Base-by-base conservation (phyloP, 2,329 filamentous ascomycete genomes). In the Scytalidium lignicola region DNA sequence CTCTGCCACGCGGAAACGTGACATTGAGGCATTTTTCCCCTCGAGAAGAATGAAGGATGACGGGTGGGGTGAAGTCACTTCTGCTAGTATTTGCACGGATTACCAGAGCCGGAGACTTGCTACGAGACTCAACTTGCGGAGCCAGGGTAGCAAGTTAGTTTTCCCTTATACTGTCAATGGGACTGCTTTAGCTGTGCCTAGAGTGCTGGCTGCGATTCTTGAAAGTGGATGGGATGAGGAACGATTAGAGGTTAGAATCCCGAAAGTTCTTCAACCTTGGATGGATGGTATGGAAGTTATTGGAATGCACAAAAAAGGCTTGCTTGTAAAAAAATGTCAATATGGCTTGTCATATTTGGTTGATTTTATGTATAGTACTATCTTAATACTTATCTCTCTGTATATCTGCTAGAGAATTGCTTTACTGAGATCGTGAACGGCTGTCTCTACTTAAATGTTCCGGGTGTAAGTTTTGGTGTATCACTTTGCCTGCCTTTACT, bases 11-110 rank as follows among this genome's bases (percentile, higher is more conserved):
- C 80, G 91, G 53, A 99, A 99, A 68, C 79, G 86, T 56, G 93
- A 99, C 66, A 95, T 99, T 48, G 93, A 99, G 65, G 90, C 88
- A 2, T 91, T 86, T 69, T 97, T 99, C 72, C 93, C 93, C 0
- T 91, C 88, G 39, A 80, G 92, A 3, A 74, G 71, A 45, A 73
- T 75, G 21, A 77, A 74, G 48, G 78, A 85, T 57, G 74, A 79
- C 10, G 90, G 89, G 23, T 99, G 91, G 87, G 93, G 93, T 43
- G 93, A 99, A 70, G 85, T 99, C 46, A 95, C 91, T 0, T 92
- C 86, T 41, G 84, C 90, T 0, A 95, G 88, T 55, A 85, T 92
- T 59, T 99, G 93, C 70, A 93, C 89, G 1, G 93, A 99, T 68
- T 99, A 97, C 70, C 93, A 99, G 73, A 86, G 80, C 21, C 78